Percentiles rank a stretch among this genome's conserved stretches.
Evolutionary conservation across 2,329 filamentous ascomycete genomes (phyloP).

Genomic region (Microdochium paspali): DNA sequence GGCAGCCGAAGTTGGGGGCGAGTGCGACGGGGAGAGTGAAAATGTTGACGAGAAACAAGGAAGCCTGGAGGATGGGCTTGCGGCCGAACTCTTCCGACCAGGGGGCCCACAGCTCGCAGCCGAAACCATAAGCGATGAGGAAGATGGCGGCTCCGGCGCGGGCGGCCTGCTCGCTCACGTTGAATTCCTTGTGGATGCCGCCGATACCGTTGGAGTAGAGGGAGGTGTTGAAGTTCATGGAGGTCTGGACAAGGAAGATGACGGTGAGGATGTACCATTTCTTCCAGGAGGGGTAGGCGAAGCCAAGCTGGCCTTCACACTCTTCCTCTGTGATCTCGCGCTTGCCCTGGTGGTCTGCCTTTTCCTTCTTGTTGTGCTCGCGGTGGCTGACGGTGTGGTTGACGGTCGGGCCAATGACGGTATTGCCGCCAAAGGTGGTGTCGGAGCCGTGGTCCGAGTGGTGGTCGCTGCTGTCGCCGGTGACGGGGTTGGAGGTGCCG

Average conservation of each 20-base stretch:
- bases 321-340: constrained; percentile 29
- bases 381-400: constrained; percentile 9
- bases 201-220: constrained; percentile 61
- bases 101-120: constrained; percentile 81
- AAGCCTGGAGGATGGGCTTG: constrained; percentile 64
- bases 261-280: constrained; percentile 68
- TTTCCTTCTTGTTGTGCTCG: constrained; percentile 11
- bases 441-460: neutral
- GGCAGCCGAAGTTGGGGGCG: constrained; percentile 61
- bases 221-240: constrained; percentile 73
- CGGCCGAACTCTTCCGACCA: constrained; percentile 80
- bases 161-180: constrained; percentile 58
- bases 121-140: constrained; percentile 72
- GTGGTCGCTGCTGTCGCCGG: neutral
- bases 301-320: constrained; percentile 59
- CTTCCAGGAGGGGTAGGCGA: constrained; percentile 46
- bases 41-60: constrained; percentile 66
- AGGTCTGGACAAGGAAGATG: constrained; percentile 65
- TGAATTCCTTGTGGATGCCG: constrained; percentile 58
- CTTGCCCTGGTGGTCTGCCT: constrained; percentile 10
- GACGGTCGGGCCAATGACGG: constrained; percentile 8
- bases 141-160: constrained; percentile 71
- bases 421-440: constrained; percentile 3
- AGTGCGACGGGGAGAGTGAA: constrained; percentile 66
- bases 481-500: neutral